Evolutionary conservation across 139 green algal species (phyloP), one percentile per base, ranked within the genome.

Genomic region (Astrephomene gubernaculifera): DNA sequence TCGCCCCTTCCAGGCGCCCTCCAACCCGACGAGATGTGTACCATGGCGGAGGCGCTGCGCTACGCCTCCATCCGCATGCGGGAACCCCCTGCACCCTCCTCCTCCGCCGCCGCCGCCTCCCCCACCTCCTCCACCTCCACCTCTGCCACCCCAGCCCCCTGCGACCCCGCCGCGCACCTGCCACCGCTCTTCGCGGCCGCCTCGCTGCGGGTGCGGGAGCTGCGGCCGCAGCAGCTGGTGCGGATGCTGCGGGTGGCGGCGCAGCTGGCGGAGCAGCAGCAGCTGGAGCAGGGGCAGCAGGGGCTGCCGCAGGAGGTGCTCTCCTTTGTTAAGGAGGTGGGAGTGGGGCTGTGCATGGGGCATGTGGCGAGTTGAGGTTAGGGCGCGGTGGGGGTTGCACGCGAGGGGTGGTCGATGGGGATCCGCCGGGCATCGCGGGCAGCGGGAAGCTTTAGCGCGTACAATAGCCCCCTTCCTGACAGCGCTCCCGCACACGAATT

Each of bases 31-130:
- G 68, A 75, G 68, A 38, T 75, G 21, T 75, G 68, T 54, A 75
- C 68, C 21, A 75, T 39, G 38, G 68, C 68, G 2, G 68, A 75
- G 68, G 68, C 68, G 19, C 68, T 75, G 68, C 38, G 36, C 27
- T 12, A 31, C 68, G 68, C 68, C 36, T 49, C 33, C 35, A 35
- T 35, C 49, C 49, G 49, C 12, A 17, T 17, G 19, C n/a, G n/a
- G 33, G 65, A 33, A 9, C 17, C 33, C 3, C 2, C 65, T 33
- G 33, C 38, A 5, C 25, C 65, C 36, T 33, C 31, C 35, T 33
- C 64, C 64, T 19, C n/a, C n/a, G n/a, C n/a, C n/a, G n/a, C 38
- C 9, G 68, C 36, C 38, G 36, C 41, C 21, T 35, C 68, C 68
- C 22, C 57, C 19, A 9, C 57, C 68, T 33, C 36, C 3, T 14